phyloP scores from a whole-genome alignment of 441 rosid genomes.

The Erodium chrysanthum region DNA sequence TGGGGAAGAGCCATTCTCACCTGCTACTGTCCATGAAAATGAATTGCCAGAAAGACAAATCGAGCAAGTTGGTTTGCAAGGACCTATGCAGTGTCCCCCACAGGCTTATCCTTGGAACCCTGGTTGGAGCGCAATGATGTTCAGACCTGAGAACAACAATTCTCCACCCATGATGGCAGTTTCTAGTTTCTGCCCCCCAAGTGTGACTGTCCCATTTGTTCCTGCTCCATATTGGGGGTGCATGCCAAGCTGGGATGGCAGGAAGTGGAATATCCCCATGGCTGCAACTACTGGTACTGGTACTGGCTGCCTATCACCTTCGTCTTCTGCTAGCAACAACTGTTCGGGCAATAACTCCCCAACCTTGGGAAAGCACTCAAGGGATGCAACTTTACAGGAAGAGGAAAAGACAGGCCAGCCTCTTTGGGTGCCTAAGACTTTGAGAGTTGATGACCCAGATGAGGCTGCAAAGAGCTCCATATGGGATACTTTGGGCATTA shows the following conservation, averaged over 20 bases:
- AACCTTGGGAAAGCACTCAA: constrained; percentile 56
- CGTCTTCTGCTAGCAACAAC: constrained; percentile 36
- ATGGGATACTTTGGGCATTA: constrained; percentile 39
- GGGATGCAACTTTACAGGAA: constrained; percentile 32
- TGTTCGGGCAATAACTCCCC: constrained; percentile 44
- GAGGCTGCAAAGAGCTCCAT: constrained; percentile 47
- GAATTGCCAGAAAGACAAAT: constrained; percentile 27
- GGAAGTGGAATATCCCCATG: constrained; percentile 25
- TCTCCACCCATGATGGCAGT: constrained; percentile 45
- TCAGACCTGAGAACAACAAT: constrained; percentile 20
- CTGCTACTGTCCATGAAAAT: constrained; percentile 24
- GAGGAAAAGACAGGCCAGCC: constrained; percentile 35
- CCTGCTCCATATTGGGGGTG: constrained; percentile 51
- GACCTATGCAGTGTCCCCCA: constrained; percentile 31
- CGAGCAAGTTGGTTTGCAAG: constrained; percentile 25
- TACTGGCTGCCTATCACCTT: constrained; percentile 30
- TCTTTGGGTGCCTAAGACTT: constrained; percentile 42
- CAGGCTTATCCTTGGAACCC: constrained; percentile 41
- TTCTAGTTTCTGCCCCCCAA: constrained; percentile 47
- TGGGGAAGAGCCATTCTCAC: constrained; percentile 31
- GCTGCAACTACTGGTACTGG: constrained; percentile 32
- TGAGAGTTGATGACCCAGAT: constrained; percentile 40
- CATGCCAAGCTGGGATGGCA: constrained; percentile 35
- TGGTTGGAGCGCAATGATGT: constrained; percentile 25
- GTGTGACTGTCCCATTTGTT: constrained; percentile 41